phyloP scores from a whole-genome alignment of 768 basidiomycete genomes.

The Rhodotorula diobovata region DNA sequence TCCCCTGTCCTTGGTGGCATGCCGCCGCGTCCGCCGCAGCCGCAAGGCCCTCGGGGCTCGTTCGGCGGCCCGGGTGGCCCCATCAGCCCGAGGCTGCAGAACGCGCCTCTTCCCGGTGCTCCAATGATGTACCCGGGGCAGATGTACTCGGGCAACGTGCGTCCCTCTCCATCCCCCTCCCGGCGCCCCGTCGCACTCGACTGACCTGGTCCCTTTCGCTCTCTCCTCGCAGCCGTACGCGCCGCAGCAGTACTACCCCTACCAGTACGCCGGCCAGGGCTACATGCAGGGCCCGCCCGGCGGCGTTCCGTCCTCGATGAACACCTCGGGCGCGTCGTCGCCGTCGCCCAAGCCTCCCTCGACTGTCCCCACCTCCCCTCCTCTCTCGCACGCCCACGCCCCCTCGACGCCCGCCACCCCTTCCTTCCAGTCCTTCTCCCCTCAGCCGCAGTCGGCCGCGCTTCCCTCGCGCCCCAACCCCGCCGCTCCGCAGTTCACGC shows the following conservation, averaged over 20 bases:
- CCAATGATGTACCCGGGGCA: constrained; percentile 22
- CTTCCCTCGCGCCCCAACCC: constrained; percentile 25
- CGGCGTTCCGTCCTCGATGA: not conserved
- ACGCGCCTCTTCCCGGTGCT: constrained; percentile 1
- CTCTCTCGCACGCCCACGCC: constrained; percentile 13
- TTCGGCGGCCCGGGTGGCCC: constrained; percentile 29
- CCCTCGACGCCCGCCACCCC: constrained; percentile 14
- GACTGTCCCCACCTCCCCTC: constrained; percentile 23
- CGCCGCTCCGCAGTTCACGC: constrained; percentile 6
- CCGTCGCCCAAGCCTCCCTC: constrained; percentile 27
- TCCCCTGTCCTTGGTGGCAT: constrained; percentile 9
- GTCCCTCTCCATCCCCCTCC: not conserved
- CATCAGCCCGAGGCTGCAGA: constrained; percentile 32
- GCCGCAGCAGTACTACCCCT: constrained; percentile 15
- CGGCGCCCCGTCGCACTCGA: too few species aligned
- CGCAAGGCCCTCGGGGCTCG: constrained; percentile 10
- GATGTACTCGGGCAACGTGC: constrained; percentile 2
- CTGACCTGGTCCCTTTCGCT: not conserved
- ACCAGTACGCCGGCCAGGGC: constrained; percentile 5
- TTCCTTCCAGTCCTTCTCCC: constrained; percentile 29
- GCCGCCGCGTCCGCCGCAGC: constrained; percentile 16
- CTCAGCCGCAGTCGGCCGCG: constrained; percentile 23
- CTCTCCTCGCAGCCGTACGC: not conserved
- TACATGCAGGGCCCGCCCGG: constrained; percentile 1
- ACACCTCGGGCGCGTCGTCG: constrained; percentile 13